Evolutionary conservation across 371 early-diverging fungal species (phyloP).

Genomic region (Mucor lusitanicus): DNA sequence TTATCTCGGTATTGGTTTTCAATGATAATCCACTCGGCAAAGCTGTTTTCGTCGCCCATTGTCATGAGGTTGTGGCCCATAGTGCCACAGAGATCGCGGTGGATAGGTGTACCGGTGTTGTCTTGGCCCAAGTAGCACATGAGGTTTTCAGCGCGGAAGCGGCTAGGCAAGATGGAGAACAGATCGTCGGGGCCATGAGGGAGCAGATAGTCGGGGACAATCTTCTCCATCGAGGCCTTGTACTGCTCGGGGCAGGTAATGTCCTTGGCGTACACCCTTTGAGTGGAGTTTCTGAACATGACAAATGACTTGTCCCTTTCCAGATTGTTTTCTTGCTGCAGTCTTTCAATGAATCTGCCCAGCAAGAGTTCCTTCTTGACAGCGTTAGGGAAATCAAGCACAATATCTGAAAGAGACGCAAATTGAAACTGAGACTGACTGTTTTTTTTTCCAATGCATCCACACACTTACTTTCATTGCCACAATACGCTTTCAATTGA

Average conservation of each 20-base stretch:
- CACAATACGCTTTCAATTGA: slow-evolving; percentile 23
- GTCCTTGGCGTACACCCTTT: slow-evolving; percentile 34
- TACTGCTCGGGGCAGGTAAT: slow-evolving; percentile 26
- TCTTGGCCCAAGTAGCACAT: slow-evolving; percentile 42
- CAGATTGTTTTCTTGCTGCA: not conserved
- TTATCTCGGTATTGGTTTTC: slow-evolving; percentile 16
- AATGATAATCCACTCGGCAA: slow-evolving; percentile 38
- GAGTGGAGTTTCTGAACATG: not conserved
- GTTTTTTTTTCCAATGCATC: not conserved
- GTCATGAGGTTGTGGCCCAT: slow-evolving; percentile 47
- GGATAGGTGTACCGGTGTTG: slow-evolving; percentile 36
- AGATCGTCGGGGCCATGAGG: slow-evolving; percentile 30
- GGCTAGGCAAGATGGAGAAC: slow-evolving; percentile 24
- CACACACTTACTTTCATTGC: slow-evolving; percentile 26
- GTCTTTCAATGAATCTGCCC: not conserved
- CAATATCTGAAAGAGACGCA: not conserved
- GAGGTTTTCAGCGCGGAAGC: slow-evolving; percentile 33
- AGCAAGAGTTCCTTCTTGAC: not conserved
- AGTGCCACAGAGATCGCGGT: slow-evolving; percentile 41
- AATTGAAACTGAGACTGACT: not conserved
- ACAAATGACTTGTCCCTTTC: not conserved
- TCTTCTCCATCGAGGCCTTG: not conserved
- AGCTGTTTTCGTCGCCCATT: slow-evolving; percentile 18
- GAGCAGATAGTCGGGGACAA: slow-evolving; percentile 28
- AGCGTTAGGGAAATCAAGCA: not conserved